These are phyloP conservation scores for Agrostemma githago DNA, from an alignment of 148 eudicot species.

Conservation along the genomic window DNA sequence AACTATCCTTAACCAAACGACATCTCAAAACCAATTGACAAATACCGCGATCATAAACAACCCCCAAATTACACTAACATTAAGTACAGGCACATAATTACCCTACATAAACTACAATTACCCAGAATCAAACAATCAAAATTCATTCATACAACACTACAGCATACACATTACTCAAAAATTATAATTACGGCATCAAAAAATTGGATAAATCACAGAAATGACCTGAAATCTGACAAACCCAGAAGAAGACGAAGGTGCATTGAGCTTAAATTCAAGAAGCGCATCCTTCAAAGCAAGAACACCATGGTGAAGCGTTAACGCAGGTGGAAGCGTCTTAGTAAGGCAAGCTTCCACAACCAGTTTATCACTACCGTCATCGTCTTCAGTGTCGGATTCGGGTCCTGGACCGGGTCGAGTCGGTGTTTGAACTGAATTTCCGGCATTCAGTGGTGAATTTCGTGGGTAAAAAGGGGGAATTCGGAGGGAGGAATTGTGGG, in stretches of 20 bases:
- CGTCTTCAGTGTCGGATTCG: constrained; percentile 24
- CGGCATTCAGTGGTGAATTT: constrained; percentile 11
- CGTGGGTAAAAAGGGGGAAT: neutral
- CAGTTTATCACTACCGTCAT: constrained; percentile 35
- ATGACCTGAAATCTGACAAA: constrained; percentile 78
- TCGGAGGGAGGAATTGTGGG: constrained; percentile 3
- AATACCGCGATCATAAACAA: too few relatives aligned
- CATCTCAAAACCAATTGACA: too few relatives aligned
- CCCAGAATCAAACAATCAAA: too few relatives aligned
- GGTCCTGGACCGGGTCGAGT: neutral
- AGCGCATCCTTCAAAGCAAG: constrained; percentile 52
- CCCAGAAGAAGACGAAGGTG: constrained; percentile 55
- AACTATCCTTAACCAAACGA: too few relatives aligned
- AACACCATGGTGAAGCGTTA: constrained; percentile 70
- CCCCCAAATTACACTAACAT: too few relatives aligned
- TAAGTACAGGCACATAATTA: too few relatives aligned
- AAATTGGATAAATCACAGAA: neutral
- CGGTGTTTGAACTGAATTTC: neutral
- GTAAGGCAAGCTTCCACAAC: constrained; percentile 57
- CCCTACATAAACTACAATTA: too few relatives aligned
- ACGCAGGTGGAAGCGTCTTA: constrained; percentile 61
- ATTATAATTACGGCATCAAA: neutral
- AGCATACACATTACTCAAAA: too few relatives aligned
- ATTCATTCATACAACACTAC: neutral
- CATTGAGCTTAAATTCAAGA: constrained; percentile 49